Conservation (phyloP, 2,329 filamentous ascomycete species). For the Colletotrichum sojae region DNA sequence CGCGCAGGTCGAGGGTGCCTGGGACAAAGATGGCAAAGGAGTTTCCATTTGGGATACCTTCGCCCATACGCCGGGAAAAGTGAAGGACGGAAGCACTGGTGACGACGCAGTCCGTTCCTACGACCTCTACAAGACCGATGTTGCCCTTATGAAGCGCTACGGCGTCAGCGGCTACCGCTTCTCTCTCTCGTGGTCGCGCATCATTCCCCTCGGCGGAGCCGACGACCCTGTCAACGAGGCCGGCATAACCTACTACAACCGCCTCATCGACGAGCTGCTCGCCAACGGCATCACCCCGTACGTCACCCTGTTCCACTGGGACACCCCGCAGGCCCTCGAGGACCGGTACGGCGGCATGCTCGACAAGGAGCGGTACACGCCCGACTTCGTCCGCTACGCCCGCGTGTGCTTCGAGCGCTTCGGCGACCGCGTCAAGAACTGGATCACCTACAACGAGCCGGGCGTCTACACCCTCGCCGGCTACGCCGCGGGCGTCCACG, state of each 20-base stretch:
- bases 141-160: conserved; percentile 71
- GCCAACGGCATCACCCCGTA: conserved; percentile 72
- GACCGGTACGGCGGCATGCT: conserved; percentile 73
- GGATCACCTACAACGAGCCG: conserved; percentile 62
- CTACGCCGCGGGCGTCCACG: conserved; percentile 53
- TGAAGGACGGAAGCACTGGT: conserved; percentile 55
- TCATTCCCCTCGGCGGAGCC: conserved; percentile 74
- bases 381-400: conserved; percentile 71
- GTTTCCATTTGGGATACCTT: conserved; percentile 58
- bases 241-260: conserved; percentile 72
- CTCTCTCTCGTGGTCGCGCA: conserved; percentile 75
- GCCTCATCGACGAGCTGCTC: conserved; percentile 71
- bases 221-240: conserved; percentile 74
- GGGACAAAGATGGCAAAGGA: conserved; percentile 58
- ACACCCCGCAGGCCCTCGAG: conserved; percentile 71
- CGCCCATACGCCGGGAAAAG: conserved; percentile 54
- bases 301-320: conserved; percentile 77
- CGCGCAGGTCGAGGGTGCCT: conserved; percentile 58
- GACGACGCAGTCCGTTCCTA: conserved; percentile 57
- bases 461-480: conserved; percentile 52
- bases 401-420: conserved; percentile 71
- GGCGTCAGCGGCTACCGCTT: conserved; percentile 74
- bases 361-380: conserved; percentile 73
- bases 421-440: conserved; percentile 71
- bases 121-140: conserved; percentile 64